Evolutionary conservation across 2,329 filamentous ascomycete genomes (phyloP), one percentile per base, ranked within the genome.

Genomic region (Cladosporium sp.): DNA sequence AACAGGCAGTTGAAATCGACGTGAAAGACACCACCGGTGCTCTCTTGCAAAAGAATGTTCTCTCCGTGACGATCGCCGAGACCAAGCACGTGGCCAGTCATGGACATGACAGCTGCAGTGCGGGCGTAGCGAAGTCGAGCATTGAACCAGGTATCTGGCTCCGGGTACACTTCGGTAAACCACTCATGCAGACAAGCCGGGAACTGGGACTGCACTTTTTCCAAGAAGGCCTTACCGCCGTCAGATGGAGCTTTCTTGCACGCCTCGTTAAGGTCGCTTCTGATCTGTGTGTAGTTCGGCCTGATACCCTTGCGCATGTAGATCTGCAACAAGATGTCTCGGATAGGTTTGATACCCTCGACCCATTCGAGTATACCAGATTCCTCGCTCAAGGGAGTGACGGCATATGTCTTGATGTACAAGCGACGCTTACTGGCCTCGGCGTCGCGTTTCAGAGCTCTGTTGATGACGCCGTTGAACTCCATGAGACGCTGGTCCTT

Each of bases 1-100:
- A 99, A 99, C 5, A 99, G 88, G 78, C 96, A 99, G 80, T 99
- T 99, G 84, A 99, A 99, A 80, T 99, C 95, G 55, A 99, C 96
- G 78, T 99, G 95, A 78, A 99, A 91, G 2, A 96, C 89, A 61
- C 94, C 94, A 53, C 96, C 95, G 69, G 93, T 96, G 65, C 91
- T 90, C 80, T 98, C 92, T 78, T 98, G 93, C 35, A 99, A 88
- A 33, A 97, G 86, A 64, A 99, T 92, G 78, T 99, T 99, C 78
- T 99, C 95, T 66, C 94, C 94, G 79, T 99, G 95, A 4, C 95
- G 89, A 78, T 99, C 95, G 46, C 95, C 95, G 0, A 99, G 84
- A 67, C 88, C 95, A 5, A 99, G 85, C 58, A 98, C 93, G 65
- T 96, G 96, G 59, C 95, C 95, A 5, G 97, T 92, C 87, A 99